These are phyloP conservation scores for Ceratopteris richardii DNA, from an alignment of 75 land plant genomes.

Conservation along the genomic window DNA sequence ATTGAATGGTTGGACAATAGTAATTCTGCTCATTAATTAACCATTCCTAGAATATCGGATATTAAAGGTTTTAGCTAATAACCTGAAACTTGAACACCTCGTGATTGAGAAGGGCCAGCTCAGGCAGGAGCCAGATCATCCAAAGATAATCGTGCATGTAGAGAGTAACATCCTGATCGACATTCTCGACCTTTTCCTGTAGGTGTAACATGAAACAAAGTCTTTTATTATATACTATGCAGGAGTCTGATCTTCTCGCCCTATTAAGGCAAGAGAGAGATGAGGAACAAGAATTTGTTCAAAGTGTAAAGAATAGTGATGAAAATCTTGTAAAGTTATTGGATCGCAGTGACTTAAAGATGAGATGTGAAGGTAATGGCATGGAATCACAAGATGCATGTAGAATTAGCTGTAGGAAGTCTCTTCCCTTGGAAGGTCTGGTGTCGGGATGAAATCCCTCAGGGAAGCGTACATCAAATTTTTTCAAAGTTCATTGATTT, in stretches of 20 bases:
- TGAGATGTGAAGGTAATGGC: no score
- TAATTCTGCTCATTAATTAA: no score
- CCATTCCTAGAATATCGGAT: slow-evolving; percentile 45
- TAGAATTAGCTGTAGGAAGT: no score
- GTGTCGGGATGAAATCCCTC: no score
- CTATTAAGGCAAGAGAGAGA: slow-evolving; percentile 23
- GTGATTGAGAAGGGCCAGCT: slow-evolving; percentile 46
- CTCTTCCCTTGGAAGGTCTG: no score
- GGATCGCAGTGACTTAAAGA: slow-evolving; percentile 23
- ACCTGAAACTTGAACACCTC: slow-evolving; percentile 34
- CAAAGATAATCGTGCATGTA: slow-evolving; percentile 1
- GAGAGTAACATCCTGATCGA: no score
- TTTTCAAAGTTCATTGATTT: no score
- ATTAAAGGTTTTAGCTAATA: slow-evolving; percentile 28
- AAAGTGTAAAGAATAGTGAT: slow-evolving; percentile 41
- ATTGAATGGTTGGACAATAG: no score
- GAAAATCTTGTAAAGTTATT: slow-evolving; percentile 15
- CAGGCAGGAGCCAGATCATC: slow-evolving; percentile 28
- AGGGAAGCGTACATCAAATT: no score
- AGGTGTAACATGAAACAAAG: no score
- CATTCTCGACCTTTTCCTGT: no score
- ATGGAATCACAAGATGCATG: no score
- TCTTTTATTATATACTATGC: not conserved
- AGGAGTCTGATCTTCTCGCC: slow-evolving; percentile 36
- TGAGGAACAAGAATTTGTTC: slow-evolving; percentile 41